These are phyloP conservation scores for Fusarium phyllophilum DNA, from an alignment of 2,329 filamentous ascomycete species.

Conservation along the genomic window DNA sequence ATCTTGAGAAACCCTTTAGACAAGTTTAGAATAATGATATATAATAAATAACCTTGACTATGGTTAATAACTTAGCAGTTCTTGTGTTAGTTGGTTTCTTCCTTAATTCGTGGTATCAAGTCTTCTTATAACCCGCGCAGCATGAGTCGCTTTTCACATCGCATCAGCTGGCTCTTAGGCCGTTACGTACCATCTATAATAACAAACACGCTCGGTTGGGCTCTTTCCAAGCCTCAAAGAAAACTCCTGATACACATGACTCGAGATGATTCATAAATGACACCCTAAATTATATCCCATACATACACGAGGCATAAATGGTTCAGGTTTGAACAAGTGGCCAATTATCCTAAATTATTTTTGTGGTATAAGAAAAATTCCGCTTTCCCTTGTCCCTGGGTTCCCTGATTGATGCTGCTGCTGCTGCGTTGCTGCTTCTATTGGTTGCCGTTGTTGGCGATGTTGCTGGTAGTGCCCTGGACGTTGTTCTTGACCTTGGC, in stretches of 20 bases:
- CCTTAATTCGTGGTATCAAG: background rate
- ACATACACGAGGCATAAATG: slow-evolving; percentile 33
- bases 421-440: slow-evolving; percentile 23
- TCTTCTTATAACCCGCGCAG: background rate
- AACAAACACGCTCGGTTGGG: slow-evolving; percentile 4
- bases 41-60: background rate
- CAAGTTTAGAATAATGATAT: background rate
- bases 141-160: background rate
- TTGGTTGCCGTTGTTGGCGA: slow-evolving; percentile 66
- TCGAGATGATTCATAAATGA: slow-evolving; percentile 22
- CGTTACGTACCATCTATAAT: slow-evolving; percentile 29
- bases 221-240: slow-evolving; percentile 6
- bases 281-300: slow-evolving; percentile 40
- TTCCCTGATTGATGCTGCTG: slow-evolving; percentile 13
- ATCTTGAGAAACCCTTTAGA: background rate
- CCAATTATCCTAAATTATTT: slow-evolving; percentile 40
- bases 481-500: slow-evolving; percentile 56
- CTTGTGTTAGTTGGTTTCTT: background rate
- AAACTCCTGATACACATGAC: slow-evolving; percentile 23
- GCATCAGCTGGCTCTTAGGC: background rate
- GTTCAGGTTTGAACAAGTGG: slow-evolving; percentile 34
- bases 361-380: slow-evolving; percentile 25
- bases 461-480: slow-evolving; percentile 59
- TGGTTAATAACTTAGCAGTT: background rate
- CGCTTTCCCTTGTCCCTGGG: slow-evolving; percentile 24